Percentiles rank a stretch among this genome's conserved stretches.
phyloP scores from a whole-genome alignment of 148 eudicot species.

The Nyssa sinensis region DNA sequence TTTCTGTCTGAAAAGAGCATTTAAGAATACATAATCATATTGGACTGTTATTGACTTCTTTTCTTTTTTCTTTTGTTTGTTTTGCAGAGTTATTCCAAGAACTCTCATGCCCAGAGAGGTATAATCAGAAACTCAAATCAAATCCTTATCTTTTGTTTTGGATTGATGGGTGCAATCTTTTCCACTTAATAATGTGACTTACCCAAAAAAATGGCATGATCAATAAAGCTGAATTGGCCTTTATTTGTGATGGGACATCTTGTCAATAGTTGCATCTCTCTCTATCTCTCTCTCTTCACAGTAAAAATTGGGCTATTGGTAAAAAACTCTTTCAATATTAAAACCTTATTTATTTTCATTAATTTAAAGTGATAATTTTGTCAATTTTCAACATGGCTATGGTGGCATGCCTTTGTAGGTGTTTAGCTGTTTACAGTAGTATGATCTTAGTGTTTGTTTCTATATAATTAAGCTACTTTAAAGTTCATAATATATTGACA shows the following conservation, averaged over 20 bases:
- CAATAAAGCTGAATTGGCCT: constrained; percentile 2
- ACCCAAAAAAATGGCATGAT: constrained; percentile 25
- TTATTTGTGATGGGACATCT: constrained; percentile 12
- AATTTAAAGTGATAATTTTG: no score
- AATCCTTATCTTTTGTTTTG: constrained; percentile 3
- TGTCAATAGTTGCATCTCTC: background rate
- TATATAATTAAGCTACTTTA: background rate
- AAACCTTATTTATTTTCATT: no score
- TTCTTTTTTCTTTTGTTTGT: background rate
- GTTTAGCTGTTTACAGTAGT: no score
- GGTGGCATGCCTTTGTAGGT: no score
- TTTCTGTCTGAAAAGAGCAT: no score
- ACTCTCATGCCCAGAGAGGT: constrained; percentile 91
- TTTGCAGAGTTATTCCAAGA: constrained; percentile 87
- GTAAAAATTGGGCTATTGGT: no score
- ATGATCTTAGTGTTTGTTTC: no score
- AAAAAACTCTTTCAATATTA: no score
- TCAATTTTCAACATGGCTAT: no score
- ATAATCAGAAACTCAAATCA: constrained; percentile 27
- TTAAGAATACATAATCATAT: no score
- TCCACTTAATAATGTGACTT: constrained; percentile 5
- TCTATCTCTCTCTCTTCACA: no score
- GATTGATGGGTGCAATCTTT: background rate
- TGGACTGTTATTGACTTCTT: no score
- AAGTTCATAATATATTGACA: background rate